A percentile compares a stretch with the other conserved stretches of the same genome.
Evolutionary conservation across 2,329 filamentous ascomycete species (phyloP).

Genomic region (Calonectria montana): DNA sequence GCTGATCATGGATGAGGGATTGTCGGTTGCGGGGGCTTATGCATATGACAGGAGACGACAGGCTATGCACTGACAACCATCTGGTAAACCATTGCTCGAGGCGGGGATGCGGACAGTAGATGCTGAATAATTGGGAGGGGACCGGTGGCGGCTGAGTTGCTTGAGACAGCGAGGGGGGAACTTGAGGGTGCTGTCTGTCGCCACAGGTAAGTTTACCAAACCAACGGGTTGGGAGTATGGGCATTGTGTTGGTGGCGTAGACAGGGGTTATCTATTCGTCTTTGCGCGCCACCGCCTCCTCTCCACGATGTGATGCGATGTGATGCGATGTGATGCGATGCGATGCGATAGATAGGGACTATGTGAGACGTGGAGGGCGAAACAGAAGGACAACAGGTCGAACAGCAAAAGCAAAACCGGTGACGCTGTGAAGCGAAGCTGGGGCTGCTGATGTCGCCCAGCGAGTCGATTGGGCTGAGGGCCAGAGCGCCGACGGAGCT

Average conservation of each 20-base stretch:
- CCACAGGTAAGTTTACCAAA: neutral
- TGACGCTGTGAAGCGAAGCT: neutral
- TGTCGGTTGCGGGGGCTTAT: constrained; percentile 3
- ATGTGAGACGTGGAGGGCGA: neutral
- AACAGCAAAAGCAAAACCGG: neutral
- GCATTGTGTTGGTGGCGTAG: constrained; percentile 38
- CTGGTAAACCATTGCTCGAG: neutral
- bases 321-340: neutral
- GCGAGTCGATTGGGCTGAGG: neutral
- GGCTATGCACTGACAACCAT: neutral
- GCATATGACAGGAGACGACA: constrained; percentile 1
- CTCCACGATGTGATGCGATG: neutral
- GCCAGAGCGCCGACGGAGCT: neutral
- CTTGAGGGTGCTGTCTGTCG: neutral
- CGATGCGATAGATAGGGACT: neutral
- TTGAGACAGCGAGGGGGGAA: neutral
- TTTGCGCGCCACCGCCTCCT: neutral
- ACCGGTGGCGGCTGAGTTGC: neutral
- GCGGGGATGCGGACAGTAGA: neutral
- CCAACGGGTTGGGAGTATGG: constrained; percentile 18
- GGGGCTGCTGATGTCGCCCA: neutral
- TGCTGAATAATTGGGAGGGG: neutral
- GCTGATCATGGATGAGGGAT: neutral
- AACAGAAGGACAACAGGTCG: neutral
- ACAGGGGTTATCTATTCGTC: constrained; percentile 10